These are phyloP conservation scores for Astrothelium macrocarpum DNA, from an alignment of 495 filamentous ascomycete species.

Conservation along the genomic window DNA sequence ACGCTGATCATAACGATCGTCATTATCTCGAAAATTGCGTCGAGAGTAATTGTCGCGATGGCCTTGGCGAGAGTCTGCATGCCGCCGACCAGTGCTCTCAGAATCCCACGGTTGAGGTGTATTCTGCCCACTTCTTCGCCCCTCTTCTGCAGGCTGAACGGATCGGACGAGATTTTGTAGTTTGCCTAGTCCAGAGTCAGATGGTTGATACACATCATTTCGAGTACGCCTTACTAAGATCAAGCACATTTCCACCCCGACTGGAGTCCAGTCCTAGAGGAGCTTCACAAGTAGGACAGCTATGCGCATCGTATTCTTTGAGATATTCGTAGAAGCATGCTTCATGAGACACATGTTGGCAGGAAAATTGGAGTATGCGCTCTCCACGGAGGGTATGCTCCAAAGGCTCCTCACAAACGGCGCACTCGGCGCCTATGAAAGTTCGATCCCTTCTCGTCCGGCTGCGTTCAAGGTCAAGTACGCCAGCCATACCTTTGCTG, in stretches of 20 bases:
- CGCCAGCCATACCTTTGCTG: constrained; percentile 54
- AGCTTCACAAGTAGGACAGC: constrained; percentile 89
- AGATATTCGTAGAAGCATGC: constrained; percentile 99
- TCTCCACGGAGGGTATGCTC: constrained; percentile 95
- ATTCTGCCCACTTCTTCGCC: constrained; percentile 36
- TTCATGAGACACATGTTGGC: constrained; percentile 90
- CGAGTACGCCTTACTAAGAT: constrained; percentile 58
- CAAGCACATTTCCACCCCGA: constrained; percentile 85
- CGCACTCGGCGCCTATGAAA: constrained; percentile 88
- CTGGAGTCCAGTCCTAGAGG: constrained; percentile 90
- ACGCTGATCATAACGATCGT: constrained; percentile 20
- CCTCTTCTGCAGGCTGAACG: constrained; percentile 55
- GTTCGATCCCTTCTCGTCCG: constrained; percentile 83
- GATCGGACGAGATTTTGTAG: constrained; percentile 89
- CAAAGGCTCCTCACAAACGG: constrained; percentile 93
- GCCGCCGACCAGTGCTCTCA: constrained; percentile 39
- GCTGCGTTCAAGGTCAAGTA: constrained; percentile 67
- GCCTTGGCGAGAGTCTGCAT: constrained; percentile 16
- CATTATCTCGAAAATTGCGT: constrained; percentile 7
- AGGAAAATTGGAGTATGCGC: constrained; percentile 91
- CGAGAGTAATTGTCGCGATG: neutral
- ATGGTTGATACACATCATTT: no score
- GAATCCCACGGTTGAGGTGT: constrained; percentile 53
- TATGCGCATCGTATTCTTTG: constrained; percentile 87
- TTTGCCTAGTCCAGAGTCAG: constrained; percentile 56